Evolutionary conservation across 257 asterid species (phyloP).

Genomic region (Salvia rosmarinus): DNA sequence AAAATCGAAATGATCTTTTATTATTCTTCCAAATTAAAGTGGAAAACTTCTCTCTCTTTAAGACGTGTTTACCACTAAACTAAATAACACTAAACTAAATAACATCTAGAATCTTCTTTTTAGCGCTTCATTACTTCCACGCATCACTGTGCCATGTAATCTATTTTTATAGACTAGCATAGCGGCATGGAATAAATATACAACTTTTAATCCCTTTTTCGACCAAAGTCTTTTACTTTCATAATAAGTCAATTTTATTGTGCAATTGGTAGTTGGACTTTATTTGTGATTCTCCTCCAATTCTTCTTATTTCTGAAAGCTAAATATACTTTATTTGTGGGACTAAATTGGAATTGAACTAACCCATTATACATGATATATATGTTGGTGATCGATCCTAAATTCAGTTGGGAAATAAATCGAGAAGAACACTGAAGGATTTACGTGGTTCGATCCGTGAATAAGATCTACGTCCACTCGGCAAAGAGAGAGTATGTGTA

Average conservation of each 20-base stretch:
- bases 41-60: neutral
- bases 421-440: too few relatives aligned
- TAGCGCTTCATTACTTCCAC: conserved; percentile 4
- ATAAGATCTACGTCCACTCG: too few relatives aligned
- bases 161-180: neutral
- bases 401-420: too few relatives aligned
- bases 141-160: neutral
- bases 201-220: neutral
- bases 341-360: conserved; percentile 25
- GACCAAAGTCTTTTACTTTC: conserved; percentile 28
- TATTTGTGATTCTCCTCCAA: neutral
- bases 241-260: neutral
- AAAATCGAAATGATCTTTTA: neutral
- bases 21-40: neutral
- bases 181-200: neutral
- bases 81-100: neutral
- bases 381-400: neutral
- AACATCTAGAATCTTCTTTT: conserved; percentile 16
- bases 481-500: too few relatives aligned
- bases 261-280: conserved; percentile 29
- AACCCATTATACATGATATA: conserved; percentile 18
- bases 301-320: neutral
- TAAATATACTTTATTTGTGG: neutral
- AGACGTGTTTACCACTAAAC: conserved; percentile 12
- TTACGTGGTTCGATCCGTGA: too few relatives aligned